Conservation (phyloP, 1,139 yeast species). For the Blastobotrys serpentis region DNA sequence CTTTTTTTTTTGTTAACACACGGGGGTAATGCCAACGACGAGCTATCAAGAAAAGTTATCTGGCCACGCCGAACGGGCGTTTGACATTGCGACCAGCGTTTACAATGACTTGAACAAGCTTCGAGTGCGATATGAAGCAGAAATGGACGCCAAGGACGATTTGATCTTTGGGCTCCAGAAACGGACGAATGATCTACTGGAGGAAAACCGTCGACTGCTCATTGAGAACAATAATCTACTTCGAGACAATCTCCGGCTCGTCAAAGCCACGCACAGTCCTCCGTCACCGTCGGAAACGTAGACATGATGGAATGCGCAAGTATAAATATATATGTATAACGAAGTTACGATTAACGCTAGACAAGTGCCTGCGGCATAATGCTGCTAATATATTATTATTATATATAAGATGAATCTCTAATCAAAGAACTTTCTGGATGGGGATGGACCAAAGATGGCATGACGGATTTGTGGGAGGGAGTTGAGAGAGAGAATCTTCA, state of each 20-base stretch:
- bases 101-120: constrained; percentile 1
- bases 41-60: constrained; percentile 3
- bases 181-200: constrained; percentile 5
- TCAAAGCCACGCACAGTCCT: neutral
- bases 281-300: too few relatives aligned
- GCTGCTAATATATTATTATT: neutral
- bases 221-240: constrained; percentile 9
- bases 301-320: too few relatives aligned
- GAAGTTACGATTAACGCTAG: neutral
- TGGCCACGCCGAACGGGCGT: constrained; percentile 10
- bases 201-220: constrained; percentile 6
- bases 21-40: neutral
- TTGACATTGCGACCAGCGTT: constrained; percentile 8
- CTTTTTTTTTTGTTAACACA: too few relatives aligned
- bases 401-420: too few relatives aligned
- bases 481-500: constrained; percentile 74
- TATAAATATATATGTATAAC: neutral
- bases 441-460: constrained; percentile 86
- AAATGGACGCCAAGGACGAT: constrained; percentile 8
- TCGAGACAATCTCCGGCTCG: constrained; percentile 6
- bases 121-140: constrained; percentile 3
- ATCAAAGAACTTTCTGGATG: constrained; percentile 87
- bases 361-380: neutral
- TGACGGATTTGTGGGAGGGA: constrained; percentile 91
- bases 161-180: constrained; percentile 5